Conservation (phyloP, 2,329 filamentous ascomycete species). For the Monosporascus sp. region DNA sequence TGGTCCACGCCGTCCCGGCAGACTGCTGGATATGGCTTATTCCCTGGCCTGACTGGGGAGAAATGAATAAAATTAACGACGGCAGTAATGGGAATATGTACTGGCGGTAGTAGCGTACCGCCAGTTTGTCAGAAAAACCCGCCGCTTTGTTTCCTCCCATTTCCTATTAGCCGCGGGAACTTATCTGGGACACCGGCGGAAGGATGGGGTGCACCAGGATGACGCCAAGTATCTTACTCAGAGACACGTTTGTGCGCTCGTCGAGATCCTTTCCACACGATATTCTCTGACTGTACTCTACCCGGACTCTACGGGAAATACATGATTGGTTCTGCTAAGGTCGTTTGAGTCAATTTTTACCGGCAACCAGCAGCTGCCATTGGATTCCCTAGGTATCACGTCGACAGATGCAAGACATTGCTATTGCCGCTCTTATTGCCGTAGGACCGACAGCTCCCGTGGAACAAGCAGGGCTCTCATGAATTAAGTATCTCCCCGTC, state of each 20-base stretch:
- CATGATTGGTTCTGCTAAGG: background rate
- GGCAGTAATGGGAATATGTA: too few relatives aligned
- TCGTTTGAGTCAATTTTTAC: background rate
- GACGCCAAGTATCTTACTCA: background rate
- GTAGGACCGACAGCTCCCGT: too few relatives aligned
- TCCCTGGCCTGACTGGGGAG: too few relatives aligned
- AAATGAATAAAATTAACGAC: too few relatives aligned
- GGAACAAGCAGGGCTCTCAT: background rate
- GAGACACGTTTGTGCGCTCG: background rate
- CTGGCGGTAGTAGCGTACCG: too few relatives aligned
- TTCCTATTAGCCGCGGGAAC: background rate
- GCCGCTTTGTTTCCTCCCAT: background rate
- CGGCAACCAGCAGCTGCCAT: background rate
- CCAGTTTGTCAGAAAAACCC: too few relatives aligned
- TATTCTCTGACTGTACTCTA: background rate
- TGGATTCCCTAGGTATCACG: background rate
- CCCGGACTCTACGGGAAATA: background rate
- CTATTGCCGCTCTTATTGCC: background rate
- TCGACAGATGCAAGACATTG: background rate
- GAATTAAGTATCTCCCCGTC: background rate
- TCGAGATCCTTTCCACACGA: too few relatives aligned
- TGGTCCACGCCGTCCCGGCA: too few relatives aligned
- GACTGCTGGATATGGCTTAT: too few relatives aligned
- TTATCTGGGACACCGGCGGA: background rate
- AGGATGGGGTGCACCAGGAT: background rate